These are phyloP conservation scores for Taphrina wiesneri DNA, from an alignment of 1,139 yeast species.

Conservation along the genomic window DNA sequence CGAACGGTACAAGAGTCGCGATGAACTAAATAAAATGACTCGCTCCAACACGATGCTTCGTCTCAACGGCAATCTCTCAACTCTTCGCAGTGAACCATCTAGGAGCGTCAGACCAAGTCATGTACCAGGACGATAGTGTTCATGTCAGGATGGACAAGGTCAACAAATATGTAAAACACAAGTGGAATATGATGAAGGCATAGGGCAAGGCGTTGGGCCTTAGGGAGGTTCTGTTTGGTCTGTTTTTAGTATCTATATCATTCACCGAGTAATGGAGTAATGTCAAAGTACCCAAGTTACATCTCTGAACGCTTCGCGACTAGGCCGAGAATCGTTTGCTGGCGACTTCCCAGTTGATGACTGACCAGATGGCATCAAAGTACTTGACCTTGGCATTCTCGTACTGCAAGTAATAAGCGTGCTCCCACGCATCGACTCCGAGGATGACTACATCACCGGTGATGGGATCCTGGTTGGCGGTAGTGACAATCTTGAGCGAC, in stretches of 20 bases:
- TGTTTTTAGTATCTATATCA: neutral
- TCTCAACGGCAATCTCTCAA: neutral
- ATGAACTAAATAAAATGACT: constrained; percentile 18
- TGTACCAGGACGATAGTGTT: neutral
- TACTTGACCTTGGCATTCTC: constrained; percentile 92
- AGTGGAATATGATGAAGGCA: no score
- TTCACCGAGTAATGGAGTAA: neutral
- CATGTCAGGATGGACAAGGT: neutral
- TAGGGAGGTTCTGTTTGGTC: neutral
- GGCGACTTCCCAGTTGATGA: constrained; percentile 94
- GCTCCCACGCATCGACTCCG: constrained; percentile 99
- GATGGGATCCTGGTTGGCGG: constrained; percentile 84
- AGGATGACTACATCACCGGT: constrained; percentile 72
- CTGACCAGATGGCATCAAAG: constrained; percentile 96
- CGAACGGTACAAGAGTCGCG: constrained; percentile 21
- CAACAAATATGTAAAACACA: no score
- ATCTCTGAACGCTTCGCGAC: neutral
- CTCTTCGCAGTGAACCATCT: neutral
- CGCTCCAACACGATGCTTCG: constrained; percentile 12
- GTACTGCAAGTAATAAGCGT: constrained; percentile 94
- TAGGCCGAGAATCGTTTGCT: constrained; percentile 59
- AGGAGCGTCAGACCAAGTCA: neutral
- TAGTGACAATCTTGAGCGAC: constrained; percentile 78
- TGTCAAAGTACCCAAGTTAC: no score
- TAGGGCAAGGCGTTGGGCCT: neutral